Evolutionary conservation across 495 filamentous ascomycete species (phyloP), one percentile per base, ranked within the genome.

Genomic region (Trichoderma orchidacearum): DNA sequence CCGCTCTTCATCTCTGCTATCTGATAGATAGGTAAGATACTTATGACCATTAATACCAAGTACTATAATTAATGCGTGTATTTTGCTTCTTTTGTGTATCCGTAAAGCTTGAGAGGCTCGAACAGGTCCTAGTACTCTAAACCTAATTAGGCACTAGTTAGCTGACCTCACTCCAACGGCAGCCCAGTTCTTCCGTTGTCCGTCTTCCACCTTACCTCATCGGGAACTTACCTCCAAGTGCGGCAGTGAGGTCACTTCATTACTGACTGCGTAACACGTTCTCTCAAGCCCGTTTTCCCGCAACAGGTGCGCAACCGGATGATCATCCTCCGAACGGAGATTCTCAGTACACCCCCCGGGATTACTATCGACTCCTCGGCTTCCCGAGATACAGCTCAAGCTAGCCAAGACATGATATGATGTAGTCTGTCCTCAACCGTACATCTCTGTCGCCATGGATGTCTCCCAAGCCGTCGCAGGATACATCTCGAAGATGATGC

Each of bases 401-500:
- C 35, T 28, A 29, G 50, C 35, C 9, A 21, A 15, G 30, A 54
- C 50, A 38, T 53, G n/a, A 21, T 54, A 58, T 51, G 29, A 12
- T 23, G 56, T 54, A 50, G 38, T n/a, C 51, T 21, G 23, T 25
- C 18, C 2, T 31, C 6, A 41, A 30, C 29, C 34, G 13, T n/a
- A 15, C 18, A 30, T 15, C 5, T n/a, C 12, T 23, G 11, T 59
- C 64, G 69, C 58, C 34, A 98, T 98, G 94, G 94, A 98, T 69
- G 82, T 96, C 64, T 86, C 94, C 57, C 83, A 89, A 63, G 87
- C 90, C 55, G 86, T 95, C 67, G 87, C 90, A 61, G 87, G 90
- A 72, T 98, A 97, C 78, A 85, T 98, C 77, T 85, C 88, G 67
- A 95, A 92, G 82, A 96, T 98, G 86, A 83, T 96, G 68, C 85